Conservation (phyloP, 176 grass and related monocot genomes). For the Alloteropsis semialata region DNA sequence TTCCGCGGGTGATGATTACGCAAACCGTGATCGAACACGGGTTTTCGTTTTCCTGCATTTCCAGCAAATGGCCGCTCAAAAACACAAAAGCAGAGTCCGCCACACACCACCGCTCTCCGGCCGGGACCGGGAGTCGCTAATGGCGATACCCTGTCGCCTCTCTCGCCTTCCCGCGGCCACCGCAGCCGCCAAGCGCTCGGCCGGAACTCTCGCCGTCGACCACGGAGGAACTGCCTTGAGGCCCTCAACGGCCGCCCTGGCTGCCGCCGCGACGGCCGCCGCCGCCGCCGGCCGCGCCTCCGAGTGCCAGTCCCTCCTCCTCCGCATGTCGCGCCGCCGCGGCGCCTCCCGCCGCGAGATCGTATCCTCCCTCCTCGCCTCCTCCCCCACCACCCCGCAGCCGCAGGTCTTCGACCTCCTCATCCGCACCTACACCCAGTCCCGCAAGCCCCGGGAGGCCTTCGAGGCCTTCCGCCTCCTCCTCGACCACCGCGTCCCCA, state of each 20-base stretch:
- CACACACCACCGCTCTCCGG: neutral
- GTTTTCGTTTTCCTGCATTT: neutral
- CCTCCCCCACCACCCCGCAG: constrained; percentile 28
- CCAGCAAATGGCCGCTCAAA: neutral
- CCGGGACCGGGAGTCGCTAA: too few species aligned
- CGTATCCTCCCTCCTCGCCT: constrained; percentile 41
- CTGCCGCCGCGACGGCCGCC: constrained; percentile 45
- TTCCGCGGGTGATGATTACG: neutral
- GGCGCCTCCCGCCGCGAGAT: constrained; percentile 59
- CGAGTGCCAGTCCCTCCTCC: constrained; percentile 77
- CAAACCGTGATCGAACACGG: neutral
- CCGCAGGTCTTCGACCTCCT: constrained; percentile 80
- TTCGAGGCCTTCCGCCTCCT: constrained; percentile 76
- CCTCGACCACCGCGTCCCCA: constrained; percentile 33
- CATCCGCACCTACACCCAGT: constrained; percentile 92
- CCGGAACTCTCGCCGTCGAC: neutral
- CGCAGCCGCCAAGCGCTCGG: neutral
- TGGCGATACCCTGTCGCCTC: constrained; percentile 25
- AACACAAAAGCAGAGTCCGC: neutral
- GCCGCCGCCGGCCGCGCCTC: constrained; percentile 47
- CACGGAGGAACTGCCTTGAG: neutral
- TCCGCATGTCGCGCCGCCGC: constrained; percentile 78
- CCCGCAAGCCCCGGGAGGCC: constrained; percentile 78
- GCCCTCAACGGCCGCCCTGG: constrained; percentile 48
- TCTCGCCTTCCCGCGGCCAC: neutral